phyloP scores from a whole-genome alignment of 2,329 filamentous ascomycete species.

The Colletotrichum salicis region DNA sequence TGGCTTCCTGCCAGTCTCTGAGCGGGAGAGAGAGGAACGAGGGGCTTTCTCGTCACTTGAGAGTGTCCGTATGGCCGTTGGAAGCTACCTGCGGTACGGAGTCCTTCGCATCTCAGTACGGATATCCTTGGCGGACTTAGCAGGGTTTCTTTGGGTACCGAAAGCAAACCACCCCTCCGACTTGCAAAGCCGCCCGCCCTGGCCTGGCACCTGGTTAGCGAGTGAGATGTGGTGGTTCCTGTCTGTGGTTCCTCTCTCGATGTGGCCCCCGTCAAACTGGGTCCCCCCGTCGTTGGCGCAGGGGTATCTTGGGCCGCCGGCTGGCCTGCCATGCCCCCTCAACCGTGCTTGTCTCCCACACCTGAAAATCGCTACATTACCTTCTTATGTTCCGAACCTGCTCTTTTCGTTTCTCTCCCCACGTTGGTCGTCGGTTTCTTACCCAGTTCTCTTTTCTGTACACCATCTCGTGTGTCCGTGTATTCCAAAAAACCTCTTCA shows the following conservation, averaged over 20 bases:
- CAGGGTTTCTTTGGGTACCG: conserved; percentile 12
- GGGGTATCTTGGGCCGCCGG: conserved; percentile 36
- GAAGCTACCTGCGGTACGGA: neutral
- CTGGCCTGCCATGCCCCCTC: conserved; percentile 32
- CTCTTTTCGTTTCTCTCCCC: conserved; percentile 24
- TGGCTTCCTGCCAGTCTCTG: neutral
- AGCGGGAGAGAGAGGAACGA: neutral
- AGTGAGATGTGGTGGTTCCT: conserved; percentile 30
- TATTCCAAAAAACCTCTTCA: conserved; percentile 44
- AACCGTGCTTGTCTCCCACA: conserved; percentile 28
- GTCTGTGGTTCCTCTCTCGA: conserved; percentile 25
- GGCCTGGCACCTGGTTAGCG: neutral
- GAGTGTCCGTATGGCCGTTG: neutral
- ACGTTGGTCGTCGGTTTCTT: conserved; percentile 31
- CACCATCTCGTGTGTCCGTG: conserved; percentile 39
- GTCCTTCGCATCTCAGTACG: neutral
- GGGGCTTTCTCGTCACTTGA: neutral
- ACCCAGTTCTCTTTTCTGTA: conserved; percentile 49
- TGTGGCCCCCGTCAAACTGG: conserved; percentile 18
- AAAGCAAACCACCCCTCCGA: neutral
- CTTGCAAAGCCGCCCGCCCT: neutral
- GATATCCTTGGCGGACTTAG: neutral
- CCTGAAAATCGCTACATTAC: conserved; percentile 34
- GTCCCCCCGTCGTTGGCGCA: conserved; percentile 22
- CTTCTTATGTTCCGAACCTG: conserved; percentile 30